Conservation (phyloP, 129 eudicot genomes). For the Chrysanthemum lavandulifolium region DNA sequence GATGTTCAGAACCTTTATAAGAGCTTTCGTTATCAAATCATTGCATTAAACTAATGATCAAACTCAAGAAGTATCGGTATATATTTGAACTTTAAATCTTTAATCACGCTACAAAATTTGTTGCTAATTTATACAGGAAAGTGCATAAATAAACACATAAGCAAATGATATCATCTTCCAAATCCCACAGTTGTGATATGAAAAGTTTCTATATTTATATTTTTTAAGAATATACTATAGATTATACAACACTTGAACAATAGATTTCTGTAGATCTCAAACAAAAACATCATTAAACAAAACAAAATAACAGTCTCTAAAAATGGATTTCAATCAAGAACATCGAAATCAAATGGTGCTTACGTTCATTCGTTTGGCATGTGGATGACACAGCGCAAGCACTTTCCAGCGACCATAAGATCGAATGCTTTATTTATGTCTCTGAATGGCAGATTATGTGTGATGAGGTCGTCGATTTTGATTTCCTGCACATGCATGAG, state of each 20-base stretch:
- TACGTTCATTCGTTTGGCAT: constrained; percentile 54
- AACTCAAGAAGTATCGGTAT: background rate
- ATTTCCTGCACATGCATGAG: constrained; percentile 56
- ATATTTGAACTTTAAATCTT: background rate
- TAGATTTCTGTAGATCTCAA: background rate
- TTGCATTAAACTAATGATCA: background rate
- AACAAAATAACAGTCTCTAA: background rate
- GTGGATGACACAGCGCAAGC: constrained; percentile 93
- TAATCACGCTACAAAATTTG: background rate
- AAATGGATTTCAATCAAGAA: background rate
- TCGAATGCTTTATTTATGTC: constrained; percentile 85
- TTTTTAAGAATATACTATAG: background rate
- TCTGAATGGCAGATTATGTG: constrained; percentile 65
- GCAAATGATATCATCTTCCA: background rate
- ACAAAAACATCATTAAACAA: background rate
- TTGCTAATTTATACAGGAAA: background rate
- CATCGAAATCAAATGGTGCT: background rate
- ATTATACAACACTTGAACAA: background rate
- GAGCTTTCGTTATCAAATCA: background rate
- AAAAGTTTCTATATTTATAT: background rate
- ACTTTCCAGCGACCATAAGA: constrained; percentile 73
- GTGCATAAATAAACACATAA: background rate
- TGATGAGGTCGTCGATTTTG: constrained; percentile 65
- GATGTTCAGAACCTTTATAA: too few relatives aligned
- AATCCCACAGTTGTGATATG: background rate